Base-by-base conservation (phyloP, 1,284 basidiomycete genomes). In the Moesziomyces antarcticus region DNA sequence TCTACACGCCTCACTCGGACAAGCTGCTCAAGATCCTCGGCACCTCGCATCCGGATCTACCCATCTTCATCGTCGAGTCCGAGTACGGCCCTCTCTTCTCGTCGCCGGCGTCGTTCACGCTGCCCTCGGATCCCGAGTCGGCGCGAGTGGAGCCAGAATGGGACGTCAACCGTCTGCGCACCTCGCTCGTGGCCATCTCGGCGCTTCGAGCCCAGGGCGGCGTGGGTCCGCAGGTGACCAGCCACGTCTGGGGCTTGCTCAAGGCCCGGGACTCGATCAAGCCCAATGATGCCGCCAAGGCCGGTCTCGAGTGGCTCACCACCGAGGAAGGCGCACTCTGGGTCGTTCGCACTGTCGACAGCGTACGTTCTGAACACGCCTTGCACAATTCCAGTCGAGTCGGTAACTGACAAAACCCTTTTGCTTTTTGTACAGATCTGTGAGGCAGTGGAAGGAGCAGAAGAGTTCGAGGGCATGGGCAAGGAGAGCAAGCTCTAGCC, bases 221-320 rank as follows among this genome's bases (percentile, higher is more conserved):
- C 50, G 94, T 98, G 58, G 93, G 90, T 18, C 93, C 94, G 9
- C 96, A 98, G 84, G 88, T 97, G 59, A 91, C 88, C 11, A 93
- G 91, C 81, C 96, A 99, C 84, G 91, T 94, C 46, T 97, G 94
- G 85, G 96, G 96, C 20, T 88, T 99, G 79, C 89, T 94, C 74
- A 94, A 94, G 84, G 93, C 93, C 5, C 59, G 55, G 33, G 65
- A 71, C 20, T 68, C 71, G 45, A 76, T 77, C 41, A 66, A 60
- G n/a, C 55, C 61, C 3, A 89, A 86, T 66, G 87, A 75, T 42
- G 65, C 85, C 7, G 58, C 78, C 63, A 85, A 85, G 14, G 91
- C 89, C 77, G 94, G 94, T 79, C 67, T 78, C 49, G 73, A 80
- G 33, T 99, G 92, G 91, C 88, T 99, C 37, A 88, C 91, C 24